Evolutionary conservation across 2,329 filamentous ascomycete genomes (phyloP).

Genomic region (Pseudocercospora crystallina): DNA sequence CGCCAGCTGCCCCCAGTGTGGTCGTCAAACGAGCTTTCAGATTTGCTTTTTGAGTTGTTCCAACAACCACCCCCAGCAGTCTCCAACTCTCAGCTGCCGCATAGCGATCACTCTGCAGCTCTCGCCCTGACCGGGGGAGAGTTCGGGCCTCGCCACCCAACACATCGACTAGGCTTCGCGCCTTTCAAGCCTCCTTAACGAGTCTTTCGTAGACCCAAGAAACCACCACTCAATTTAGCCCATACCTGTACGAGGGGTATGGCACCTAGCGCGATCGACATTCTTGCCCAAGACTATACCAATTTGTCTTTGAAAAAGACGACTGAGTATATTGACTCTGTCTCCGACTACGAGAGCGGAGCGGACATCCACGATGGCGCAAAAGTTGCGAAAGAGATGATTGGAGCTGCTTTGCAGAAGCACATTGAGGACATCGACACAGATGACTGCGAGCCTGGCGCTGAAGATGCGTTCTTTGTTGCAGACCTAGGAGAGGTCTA

Average conservation of each 20-base stretch:
- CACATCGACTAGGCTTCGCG: conserved; percentile 83
- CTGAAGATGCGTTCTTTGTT: conserved; percentile 97
- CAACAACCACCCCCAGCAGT: conserved; percentile 56
- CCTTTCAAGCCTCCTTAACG: conserved; percentile 95
- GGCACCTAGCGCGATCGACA: conserved; percentile 67
- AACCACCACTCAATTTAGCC: conserved; percentile 21
- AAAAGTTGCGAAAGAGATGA: conserved; percentile 69
- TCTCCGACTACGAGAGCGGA: conserved; percentile 27
- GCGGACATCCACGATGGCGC: conserved; percentile 48
- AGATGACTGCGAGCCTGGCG: conserved; percentile 83
- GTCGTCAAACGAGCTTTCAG: conserved; percentile 39
- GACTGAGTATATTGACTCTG: conserved; percentile 20
- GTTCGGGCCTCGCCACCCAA: conserved; percentile 84
- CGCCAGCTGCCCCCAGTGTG: conserved; percentile 34
- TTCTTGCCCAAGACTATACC: conserved; percentile 40
- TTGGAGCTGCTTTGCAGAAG: conserved; percentile 81
- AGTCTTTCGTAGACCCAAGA: conserved; percentile 32
- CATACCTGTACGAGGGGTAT: conserved; percentile 55
- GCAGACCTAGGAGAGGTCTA: conserved; percentile 98
- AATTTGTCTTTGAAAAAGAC: conserved; percentile 40
- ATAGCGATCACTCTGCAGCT: conserved; percentile 97
- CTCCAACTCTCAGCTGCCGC: conserved; percentile 83
- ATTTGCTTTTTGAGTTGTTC: conserved; percentile 45
- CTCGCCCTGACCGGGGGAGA: conserved; percentile 98
- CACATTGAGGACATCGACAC: conserved; percentile 82